A percentile compares a stretch with the other conserved stretches of the same genome.
Conservation (phyloP, 805 yeast genomes). For the Kazachstania psychrophila region DNA sequence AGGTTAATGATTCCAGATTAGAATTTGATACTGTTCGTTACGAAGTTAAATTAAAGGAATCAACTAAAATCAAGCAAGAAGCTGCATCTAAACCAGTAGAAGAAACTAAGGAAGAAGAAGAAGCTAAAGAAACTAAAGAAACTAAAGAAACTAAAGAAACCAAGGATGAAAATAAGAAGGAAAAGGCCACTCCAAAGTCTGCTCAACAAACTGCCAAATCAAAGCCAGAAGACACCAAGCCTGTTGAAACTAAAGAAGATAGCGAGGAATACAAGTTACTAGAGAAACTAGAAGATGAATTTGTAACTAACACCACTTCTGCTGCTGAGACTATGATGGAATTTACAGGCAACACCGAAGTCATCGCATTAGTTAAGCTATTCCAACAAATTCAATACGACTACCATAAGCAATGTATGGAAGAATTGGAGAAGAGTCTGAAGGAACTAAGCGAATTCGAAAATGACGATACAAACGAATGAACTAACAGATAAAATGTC, state of each 20-base stretch:
- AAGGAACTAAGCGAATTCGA: constrained; percentile 32
- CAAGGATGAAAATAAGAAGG: constrained; percentile 11
- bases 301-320: constrained; percentile 65
- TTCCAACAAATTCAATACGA: constrained; percentile 62
- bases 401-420: constrained; percentile 46
- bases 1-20: constrained; percentile 60
- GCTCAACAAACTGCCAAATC: background rate
- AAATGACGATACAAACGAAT: background rate
- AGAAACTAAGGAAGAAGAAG: constrained; percentile 57
- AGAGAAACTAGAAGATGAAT: constrained; percentile 64
- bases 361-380: constrained; percentile 53
- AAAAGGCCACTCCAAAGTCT: constrained; percentile 9
- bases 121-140: background rate
- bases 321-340: constrained; percentile 77
- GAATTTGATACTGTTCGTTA: constrained; percentile 64
- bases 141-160: constrained; percentile 11
- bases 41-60: constrained; percentile 35
- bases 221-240: background rate
- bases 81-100: constrained; percentile 43
- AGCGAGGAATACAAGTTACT: constrained; percentile 35
- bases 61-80: constrained; percentile 28
- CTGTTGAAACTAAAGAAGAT: constrained; percentile 3
- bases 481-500: no score
- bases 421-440: constrained; percentile 38
- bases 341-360: constrained; percentile 57